Evolutionary conservation across 345 rosid species (phyloP), one percentile per base, ranked within the genome.

Genomic region (Nasturtium officinale): DNA sequence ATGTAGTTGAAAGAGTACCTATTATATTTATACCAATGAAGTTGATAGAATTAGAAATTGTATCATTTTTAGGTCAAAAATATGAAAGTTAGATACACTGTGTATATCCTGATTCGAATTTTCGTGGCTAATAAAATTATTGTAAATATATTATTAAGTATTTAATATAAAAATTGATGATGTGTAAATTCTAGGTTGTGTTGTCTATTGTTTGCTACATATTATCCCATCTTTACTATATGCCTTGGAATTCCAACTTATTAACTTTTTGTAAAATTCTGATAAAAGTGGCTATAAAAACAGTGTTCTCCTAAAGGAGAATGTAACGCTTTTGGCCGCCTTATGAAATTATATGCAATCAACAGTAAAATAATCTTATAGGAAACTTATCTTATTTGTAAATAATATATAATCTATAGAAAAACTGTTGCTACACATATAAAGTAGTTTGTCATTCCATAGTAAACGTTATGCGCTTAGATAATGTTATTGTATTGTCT

Each of bases 211-310:
- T 21, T 16, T 50, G 47, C 60, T 8, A 48, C 67, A 61, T 71
- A 48, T 11, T 48, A 47, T 70, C 10, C 48, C 40, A 42, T 53
- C 28, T 63, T 37, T 32, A 15, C 1, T 42, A 53, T 42, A 46
- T 26, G 65, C 77, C 8, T 57, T 65, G 77, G 52, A 74, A 74
- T 57, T 18, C 72, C 43, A 74, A 74, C 72, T 65, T 65, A 35
- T 57, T 25, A 65, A 73, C 77, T 74, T 73, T 54, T 29, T 56
- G 57, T 46, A 57, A 65, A 74, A 72, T 57, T 65, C 66, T 74
- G 77, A 65, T 74, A 47, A 65, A 74, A 65, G 52, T 9, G 7
- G 66, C 71, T 55, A 65, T 47, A 65, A 57, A 46, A 45, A 65
- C 72, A 33, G 71, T 73, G 71, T 8, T n/a, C n/a, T n/a, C n/a